Conservation (phyloP, 495 filamentous ascomycete genomes). For the Sordaria brevicollis region DNA sequence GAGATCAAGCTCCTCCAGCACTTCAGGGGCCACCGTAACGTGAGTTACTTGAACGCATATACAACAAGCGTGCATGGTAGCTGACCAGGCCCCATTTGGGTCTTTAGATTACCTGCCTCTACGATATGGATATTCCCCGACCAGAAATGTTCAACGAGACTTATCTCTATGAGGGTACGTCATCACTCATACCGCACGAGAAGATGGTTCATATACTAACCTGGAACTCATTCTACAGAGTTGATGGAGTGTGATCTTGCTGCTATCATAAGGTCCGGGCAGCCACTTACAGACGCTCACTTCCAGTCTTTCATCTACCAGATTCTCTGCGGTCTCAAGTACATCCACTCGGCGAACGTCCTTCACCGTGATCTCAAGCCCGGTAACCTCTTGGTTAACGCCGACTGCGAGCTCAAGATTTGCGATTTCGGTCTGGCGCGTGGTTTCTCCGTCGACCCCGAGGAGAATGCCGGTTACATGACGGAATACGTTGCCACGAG, state of each 20-base stretch:
- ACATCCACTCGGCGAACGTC: constrained; percentile 97
- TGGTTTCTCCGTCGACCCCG: constrained; percentile 91
- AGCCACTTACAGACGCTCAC: constrained; percentile 90
- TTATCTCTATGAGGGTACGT: constrained; percentile 91
- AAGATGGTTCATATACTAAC: constrained; percentile 1
- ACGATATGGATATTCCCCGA: constrained; percentile 98
- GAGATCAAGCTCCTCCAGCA: constrained; percentile 99
- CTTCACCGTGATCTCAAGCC: constrained; percentile 95
- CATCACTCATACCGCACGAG: background rate
- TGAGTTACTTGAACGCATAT: constrained; percentile 17
- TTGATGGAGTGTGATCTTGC: constrained; percentile 99
- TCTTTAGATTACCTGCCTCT: constrained; percentile 86
- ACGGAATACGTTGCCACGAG: constrained; percentile 97
- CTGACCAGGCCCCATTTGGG: constrained; percentile 4
- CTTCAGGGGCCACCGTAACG: constrained; percentile 69
- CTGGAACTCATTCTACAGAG: constrained; percentile 43
- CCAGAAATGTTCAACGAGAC: constrained; percentile 99
- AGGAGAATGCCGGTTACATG: constrained; percentile 99
- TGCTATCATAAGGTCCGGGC: constrained; percentile 93
- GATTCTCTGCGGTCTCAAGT: constrained; percentile 92
- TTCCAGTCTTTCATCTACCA: constrained; percentile 95
- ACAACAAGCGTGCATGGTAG: background rate
- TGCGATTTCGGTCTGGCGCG: constrained; percentile 95
- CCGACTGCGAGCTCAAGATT: constrained; percentile 98
- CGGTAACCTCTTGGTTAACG: constrained; percentile 93